Conservation (phyloP, 1,284 basidiomycete species). For the Malassezia sympodialis region DNA sequence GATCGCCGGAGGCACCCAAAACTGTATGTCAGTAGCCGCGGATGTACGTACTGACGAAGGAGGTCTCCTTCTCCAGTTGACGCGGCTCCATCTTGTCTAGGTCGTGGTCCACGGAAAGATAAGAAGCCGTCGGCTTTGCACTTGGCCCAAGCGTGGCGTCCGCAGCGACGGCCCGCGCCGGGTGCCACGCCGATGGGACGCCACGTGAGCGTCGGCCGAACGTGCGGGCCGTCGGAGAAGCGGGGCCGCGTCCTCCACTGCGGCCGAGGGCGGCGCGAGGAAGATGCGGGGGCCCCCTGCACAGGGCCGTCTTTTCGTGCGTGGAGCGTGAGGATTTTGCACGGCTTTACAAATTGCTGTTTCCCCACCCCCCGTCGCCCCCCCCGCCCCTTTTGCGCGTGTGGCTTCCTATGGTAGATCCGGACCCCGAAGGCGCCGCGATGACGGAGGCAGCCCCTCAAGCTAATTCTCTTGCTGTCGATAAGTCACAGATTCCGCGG, state of each 20-base stretch:
- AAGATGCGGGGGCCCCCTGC: background rate
- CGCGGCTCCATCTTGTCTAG: background rate
- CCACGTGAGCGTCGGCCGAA: background rate
- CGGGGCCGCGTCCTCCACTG: background rate
- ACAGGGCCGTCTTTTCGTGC: background rate
- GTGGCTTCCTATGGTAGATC: background rate
- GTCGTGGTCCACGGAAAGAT: background rate
- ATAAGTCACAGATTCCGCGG: constrained; percentile 46
- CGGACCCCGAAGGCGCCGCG: background rate
- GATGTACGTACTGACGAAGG: constrained; percentile 38
- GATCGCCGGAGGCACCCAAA: constrained; percentile 89
- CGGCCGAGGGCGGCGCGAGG: background rate
- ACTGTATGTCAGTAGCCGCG: constrained; percentile 53
- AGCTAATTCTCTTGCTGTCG: constrained; percentile 19
- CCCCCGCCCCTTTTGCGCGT: background rate
- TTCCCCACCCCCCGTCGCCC: background rate
- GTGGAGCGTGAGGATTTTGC: background rate
- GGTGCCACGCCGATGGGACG: background rate
- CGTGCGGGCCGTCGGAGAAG: background rate
- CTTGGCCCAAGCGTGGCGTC: constrained; percentile 4
- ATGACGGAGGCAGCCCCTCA: background rate
- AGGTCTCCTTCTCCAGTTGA: constrained; percentile 31
- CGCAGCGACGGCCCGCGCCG: background rate
- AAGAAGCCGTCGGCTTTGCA: background rate
- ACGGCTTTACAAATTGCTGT: background rate